Percentiles rank a stretch among this genome's conserved stretches.
These are phyloP conservation scores for Spatholobus suberectus DNA, from an alignment of 306 rosid genomes.

Conservation along the genomic window DNA sequence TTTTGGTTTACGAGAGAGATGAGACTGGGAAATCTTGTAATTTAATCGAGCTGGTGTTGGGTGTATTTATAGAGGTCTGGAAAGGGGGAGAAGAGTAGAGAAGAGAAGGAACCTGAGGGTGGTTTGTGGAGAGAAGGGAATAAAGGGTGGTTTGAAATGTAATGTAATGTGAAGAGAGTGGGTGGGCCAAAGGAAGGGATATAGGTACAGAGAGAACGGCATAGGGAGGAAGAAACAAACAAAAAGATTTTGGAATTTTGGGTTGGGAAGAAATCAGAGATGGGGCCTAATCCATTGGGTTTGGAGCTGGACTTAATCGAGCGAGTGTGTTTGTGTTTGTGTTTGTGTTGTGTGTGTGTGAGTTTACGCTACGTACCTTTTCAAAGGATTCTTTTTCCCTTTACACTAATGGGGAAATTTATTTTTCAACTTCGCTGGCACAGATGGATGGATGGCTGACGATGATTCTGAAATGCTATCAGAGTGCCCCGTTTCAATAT, in stretches of 20 bases:
- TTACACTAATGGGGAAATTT: slow-evolving; percentile 40
- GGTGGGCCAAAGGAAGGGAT: slow-evolving; percentile 46
- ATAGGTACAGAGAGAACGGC: slow-evolving; percentile 58
- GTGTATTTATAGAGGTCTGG: slow-evolving; percentile 51
- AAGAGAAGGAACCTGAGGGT: too few species aligned
- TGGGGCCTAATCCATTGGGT: slow-evolving; percentile 55
- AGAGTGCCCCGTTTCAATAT: slow-evolving; percentile 35
- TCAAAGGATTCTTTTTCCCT: slow-evolving; percentile 10
- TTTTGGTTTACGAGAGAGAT: neutral
- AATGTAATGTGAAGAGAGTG: slow-evolving; percentile 15
- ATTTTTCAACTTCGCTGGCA: slow-evolving; percentile 28
- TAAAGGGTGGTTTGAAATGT: slow-evolving; percentile 27
- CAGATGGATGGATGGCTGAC: slow-evolving; percentile 28
- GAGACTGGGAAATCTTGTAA: neutral
- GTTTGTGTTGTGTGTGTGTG: neutral
- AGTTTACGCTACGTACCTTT: neutral
- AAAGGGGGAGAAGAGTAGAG: neutral
- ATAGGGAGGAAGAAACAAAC: slow-evolving; percentile 33
- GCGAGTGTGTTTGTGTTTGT: slow-evolving; percentile 46
- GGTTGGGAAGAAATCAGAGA: slow-evolving; percentile 49
- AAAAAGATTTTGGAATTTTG: slow-evolving; percentile 55
- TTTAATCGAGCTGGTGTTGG: slow-evolving; percentile 8
- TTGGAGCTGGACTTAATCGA: slow-evolving; percentile 41
- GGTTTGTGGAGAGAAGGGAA: neutral
- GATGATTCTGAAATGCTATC: slow-evolving; percentile 44